Evolutionary conservation across 139 green algal species (phyloP).

Genomic region (Auxenochlorella pyrenoidosa): DNA sequence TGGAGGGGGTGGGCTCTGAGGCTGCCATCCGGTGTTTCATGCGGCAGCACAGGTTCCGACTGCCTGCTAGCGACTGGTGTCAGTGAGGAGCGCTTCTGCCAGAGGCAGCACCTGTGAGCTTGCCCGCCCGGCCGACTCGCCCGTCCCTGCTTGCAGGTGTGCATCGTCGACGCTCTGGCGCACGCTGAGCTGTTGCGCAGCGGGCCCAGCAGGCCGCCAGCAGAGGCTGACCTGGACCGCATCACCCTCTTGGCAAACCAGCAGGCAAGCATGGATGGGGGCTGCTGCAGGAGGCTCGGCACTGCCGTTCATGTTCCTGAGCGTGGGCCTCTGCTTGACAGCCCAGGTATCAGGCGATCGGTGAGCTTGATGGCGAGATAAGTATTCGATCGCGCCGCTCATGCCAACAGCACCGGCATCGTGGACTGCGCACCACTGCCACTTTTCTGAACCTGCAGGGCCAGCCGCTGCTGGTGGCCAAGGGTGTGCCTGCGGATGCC

Average conservation of each 20-base stretch:
- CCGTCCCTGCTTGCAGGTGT: slow-evolving; percentile 41
- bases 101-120: too few species aligned
- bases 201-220: not conserved
- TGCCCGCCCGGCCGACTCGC: too few species aligned
- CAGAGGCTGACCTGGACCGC: slow-evolving; percentile 24
- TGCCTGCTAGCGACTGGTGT: too few species aligned
- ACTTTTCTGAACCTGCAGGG: not conserved
- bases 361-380: too few species aligned
- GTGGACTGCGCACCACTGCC: too few species aligned
- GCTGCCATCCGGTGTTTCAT: too few species aligned
- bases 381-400: too few species aligned
- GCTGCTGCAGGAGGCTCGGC: not conserved
- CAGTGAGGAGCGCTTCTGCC: too few species aligned
- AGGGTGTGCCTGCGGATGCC: not conserved
- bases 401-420: not conserved
- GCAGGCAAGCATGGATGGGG: slow-evolving; percentile 28
- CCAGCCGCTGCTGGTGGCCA: not conserved
- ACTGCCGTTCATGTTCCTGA: not conserved
- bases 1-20: too few species aligned
- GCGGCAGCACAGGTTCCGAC: too few species aligned
- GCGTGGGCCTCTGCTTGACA: not conserved
- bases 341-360: too few species aligned
- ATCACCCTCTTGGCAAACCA: slow-evolving; percentile 47
- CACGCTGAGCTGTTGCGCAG: slow-evolving; percentile 8
- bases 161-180: slow-evolving; percentile 51